These are phyloP conservation scores for Penicillium occitanis DNA, from an alignment of 2,329 filamentous ascomycete genomes.

Conservation along the genomic window DNA sequence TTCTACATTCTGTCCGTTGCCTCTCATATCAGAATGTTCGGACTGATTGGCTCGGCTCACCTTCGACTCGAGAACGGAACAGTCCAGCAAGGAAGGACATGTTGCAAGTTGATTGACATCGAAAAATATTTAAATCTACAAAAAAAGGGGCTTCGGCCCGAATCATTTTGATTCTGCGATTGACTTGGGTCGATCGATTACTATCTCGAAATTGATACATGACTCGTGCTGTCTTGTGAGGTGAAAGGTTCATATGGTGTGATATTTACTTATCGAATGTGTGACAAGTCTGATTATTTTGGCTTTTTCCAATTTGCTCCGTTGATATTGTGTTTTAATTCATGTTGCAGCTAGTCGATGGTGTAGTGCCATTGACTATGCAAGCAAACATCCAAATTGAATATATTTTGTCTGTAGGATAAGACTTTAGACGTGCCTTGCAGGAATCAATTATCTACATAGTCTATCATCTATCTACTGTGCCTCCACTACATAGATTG, in stretches of 20 bases:
- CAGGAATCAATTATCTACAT: not conserved
- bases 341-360: slow-evolving; percentile 3
- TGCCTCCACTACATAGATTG: not conserved
- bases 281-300: slow-evolving; percentile 5
- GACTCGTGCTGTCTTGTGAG: not conserved
- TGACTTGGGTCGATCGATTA: not conserved
- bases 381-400: not conserved
- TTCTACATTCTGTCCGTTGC: not conserved
- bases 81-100: not conserved
- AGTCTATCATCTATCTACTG: too few species aligned
- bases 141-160: not conserved
- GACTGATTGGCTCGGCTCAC: slow-evolving; percentile 2
- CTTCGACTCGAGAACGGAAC: not conserved
- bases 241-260: slow-evolving; percentile 3
- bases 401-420: not conserved
- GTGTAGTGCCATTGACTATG: not conserved
- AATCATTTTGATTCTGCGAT: not conserved
- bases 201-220: not conserved
- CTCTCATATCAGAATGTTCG: slow-evolving; percentile 7
- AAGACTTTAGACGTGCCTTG: not conserved
- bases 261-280: not conserved
- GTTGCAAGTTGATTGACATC: slow-evolving; percentile 1
- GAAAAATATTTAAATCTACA: slow-evolving; percentile 1
- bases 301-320: not conserved
- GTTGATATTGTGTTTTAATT: not conserved